Evolutionary conservation across 2,329 filamentous ascomycete genomes (phyloP), one percentile per base, ranked within the genome.

Genomic region (Spiromastix sp.): DNA sequence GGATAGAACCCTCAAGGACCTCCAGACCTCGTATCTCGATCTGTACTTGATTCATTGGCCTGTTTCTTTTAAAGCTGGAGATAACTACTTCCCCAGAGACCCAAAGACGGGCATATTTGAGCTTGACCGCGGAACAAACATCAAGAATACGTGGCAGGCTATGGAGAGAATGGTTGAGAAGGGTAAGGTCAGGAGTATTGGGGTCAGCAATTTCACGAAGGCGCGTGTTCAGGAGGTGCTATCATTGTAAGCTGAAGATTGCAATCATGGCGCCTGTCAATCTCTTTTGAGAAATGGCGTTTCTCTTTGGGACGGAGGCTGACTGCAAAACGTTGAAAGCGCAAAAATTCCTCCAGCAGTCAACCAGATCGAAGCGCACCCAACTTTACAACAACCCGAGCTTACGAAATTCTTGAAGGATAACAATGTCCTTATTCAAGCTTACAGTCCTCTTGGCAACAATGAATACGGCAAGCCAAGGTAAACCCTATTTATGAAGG

Each of bases 341-440:
- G 33, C 43, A 22, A 30, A 44, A 42, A 34, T 35, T 16, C 30
- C 34, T 1, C 76, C 76, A 0, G 71, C 70, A 0, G 67, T 73
- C 42, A 79, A 80, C 52, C 75, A 79, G 53, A 72, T 79, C 46
- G 75, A 80, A 49, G 71, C 71, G 36, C 73, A 80, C 47, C 74
- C 74, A 0, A 79, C 77, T 51, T 60, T 79, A 3, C 74, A 77
- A 47, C 74, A 71, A 43, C 53, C 56, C 0, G 58, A 66, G 4
- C 59, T 80, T 6, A 50, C 73, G 2, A 56, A 64, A 9, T 72
- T 64, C 52, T 71, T 67, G 50, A 54, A 64, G 20, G 48, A 56
- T 25, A 65, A 75, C 44, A 64, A 63, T 32, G 76, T 79, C 42
- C 57, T 71, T 21, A 54, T 77, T 10, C 64, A 71, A 43, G 73